These are phyloP conservation scores for Phytophthora chlamydospora DNA, from an alignment of 352 stramenopile genomes.

Conservation along the genomic window DNA sequence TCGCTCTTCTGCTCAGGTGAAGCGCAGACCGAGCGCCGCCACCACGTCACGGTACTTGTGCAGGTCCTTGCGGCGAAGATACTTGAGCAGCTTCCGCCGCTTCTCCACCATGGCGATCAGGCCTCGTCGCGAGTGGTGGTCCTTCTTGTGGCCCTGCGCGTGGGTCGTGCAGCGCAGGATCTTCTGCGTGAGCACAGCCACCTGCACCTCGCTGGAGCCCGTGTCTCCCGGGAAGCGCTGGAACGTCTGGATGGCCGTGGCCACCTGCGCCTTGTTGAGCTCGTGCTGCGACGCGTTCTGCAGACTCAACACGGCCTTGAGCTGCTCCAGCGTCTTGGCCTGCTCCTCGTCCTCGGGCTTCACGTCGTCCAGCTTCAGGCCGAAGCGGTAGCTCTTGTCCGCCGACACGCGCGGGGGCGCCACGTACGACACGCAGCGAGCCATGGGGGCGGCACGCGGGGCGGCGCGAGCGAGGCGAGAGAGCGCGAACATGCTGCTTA, in stretches of 20 bases:
- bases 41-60: slow-evolving; percentile 83
- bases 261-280: slow-evolving; percentile 84
- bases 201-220: slow-evolving; percentile 86
- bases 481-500: slow-evolving; percentile 48
- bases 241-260: slow-evolving; percentile 84
- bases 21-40: slow-evolving; percentile 74
- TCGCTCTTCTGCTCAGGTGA: slow-evolving; percentile 50
- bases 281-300: slow-evolving; percentile 82
- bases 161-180: slow-evolving; percentile 81
- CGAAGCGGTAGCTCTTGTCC: slow-evolving; percentile 68
- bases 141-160: slow-evolving; percentile 83
- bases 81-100: slow-evolving; percentile 87
- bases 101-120: slow-evolving; percentile 89
- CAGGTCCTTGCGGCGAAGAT: slow-evolving; percentile 82
- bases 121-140: slow-evolving; percentile 86
- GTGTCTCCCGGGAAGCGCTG: slow-evolving; percentile 88
- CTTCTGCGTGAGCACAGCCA: slow-evolving; percentile 88
- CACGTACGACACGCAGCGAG: slow-evolving; percentile 64
- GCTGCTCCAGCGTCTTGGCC: slow-evolving; percentile 49
- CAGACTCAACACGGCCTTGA: slow-evolving; percentile 77
- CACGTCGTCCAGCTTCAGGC: slow-evolving; percentile 58
- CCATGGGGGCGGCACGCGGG: neutral
- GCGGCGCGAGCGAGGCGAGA: slow-evolving; percentile 39
- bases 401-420: slow-evolving; percentile 61
- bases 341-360: slow-evolving; percentile 50